Conservation (phyloP, 495 filamentous ascomycete species). For the Annulohypoxylon stygium region DNA sequence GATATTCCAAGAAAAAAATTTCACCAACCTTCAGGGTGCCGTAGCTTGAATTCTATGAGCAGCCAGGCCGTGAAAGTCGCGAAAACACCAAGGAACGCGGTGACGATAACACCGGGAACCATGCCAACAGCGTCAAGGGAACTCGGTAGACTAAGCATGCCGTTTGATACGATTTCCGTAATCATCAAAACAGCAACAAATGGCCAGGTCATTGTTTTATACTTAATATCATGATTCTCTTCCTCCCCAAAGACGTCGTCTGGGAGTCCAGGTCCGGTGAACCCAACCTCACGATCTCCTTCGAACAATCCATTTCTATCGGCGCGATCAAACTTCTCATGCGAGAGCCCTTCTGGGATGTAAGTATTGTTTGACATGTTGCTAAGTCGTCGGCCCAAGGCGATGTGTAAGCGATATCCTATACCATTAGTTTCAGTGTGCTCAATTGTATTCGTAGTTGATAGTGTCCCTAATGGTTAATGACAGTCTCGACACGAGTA, state of each 20-base stretch:
- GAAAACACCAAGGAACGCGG: conserved; percentile 64
- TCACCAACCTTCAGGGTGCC: conserved; percentile 54
- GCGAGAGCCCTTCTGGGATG: conserved; percentile 10
- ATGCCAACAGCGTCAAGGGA: conserved; percentile 68
- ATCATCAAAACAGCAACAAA: conserved; percentile 71
- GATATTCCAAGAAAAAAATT: background rate
- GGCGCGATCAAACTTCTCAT: conserved; percentile 18
- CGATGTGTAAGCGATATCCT: background rate
- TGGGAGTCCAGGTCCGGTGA: conserved; percentile 21
- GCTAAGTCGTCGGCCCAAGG: background rate
- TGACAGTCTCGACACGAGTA: background rate
- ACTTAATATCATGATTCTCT: conserved; percentile 63
- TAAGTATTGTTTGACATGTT: conserved; percentile 27
- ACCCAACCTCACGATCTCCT: conserved; percentile 22
- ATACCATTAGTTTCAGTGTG: background rate
- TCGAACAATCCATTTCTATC: background rate
- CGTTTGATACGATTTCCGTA: conserved; percentile 72
- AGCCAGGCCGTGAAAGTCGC: conserved; percentile 77
- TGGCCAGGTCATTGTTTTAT: conserved; percentile 69
- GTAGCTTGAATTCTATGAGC: conserved; percentile 75
- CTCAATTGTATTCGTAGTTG: background rate
- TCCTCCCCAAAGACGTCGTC: conserved; percentile 48
- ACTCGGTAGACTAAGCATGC: conserved; percentile 70
- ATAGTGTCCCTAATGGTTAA: background rate
- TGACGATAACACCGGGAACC: conserved; percentile 64